A percentile compares a stretch with the other conserved stretches of the same genome.
phyloP scores from a whole-genome alignment of 345 rosid genomes.

The Populus ilicifolia region DNA sequence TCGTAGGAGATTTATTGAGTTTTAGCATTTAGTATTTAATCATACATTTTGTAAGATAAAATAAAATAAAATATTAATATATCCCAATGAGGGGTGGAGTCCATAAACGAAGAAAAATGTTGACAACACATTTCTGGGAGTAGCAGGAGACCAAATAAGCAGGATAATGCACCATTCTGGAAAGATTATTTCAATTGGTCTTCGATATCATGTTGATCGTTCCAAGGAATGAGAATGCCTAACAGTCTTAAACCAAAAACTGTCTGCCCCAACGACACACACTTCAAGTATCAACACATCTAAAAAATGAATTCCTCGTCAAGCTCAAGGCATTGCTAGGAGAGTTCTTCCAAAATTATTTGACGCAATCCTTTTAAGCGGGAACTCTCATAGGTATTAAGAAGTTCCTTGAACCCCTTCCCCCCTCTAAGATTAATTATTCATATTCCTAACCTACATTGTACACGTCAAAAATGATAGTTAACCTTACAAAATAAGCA shows the following conservation, averaged over 20 bases:
- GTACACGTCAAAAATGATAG: slow-evolving; percentile 6
- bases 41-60: no score
- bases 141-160: no score
- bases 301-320: background rate
- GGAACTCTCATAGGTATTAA: background rate
- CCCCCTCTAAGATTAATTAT: background rate
- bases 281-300: background rate
- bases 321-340: background rate
- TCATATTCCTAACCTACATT: background rate
- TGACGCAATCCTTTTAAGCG: background rate
- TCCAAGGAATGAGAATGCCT: background rate
- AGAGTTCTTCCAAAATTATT: background rate
- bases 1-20: no score
- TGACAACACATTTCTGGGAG: no score
- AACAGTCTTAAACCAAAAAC: background rate
- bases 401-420: no score
- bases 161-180: background rate
- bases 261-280: background rate
- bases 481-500: slow-evolving; percentile 1
- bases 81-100: no score
- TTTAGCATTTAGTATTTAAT: no score
- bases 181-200: background rate
- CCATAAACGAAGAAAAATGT: no score
- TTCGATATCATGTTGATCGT: background rate
- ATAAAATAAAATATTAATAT: no score